These are phyloP conservation scores for Drosera spatulata DNA, from an alignment of 179 eudicot species.

Conservation along the genomic window DNA sequence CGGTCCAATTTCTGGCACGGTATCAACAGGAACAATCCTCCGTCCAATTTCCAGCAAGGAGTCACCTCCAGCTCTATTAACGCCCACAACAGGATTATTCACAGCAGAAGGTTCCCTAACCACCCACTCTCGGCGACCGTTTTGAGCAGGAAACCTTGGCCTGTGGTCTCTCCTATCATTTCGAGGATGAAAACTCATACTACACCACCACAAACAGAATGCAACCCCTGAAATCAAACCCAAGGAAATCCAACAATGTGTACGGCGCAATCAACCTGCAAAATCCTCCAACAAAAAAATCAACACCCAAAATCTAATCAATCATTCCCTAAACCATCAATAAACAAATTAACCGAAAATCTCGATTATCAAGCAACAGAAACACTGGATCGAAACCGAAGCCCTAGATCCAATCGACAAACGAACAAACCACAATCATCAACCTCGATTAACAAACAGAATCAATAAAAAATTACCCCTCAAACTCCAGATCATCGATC, in stretches of 20 bases:
- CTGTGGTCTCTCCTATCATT: slow-evolving; percentile 38
- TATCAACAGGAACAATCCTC: no score
- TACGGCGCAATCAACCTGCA: background rate
- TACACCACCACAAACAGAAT: background rate
- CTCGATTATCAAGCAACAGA: no score
- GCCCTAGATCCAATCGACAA: background rate
- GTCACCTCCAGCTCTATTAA: no score
- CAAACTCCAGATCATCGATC: no score
- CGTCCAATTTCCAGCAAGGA: no score
- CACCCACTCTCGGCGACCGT: slow-evolving; percentile 56
- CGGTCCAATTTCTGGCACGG: no score
- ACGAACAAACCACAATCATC: background rate
- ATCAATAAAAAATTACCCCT: background rate
- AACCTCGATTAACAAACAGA: background rate
- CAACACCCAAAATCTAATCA: background rate
- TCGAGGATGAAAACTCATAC: slow-evolving; percentile 61
- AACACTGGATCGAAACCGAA: background rate
- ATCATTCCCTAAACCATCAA: background rate
- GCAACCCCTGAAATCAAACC: background rate
- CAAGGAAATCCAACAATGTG: background rate
- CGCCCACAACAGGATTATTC: slow-evolving; percentile 5
- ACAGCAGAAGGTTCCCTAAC: slow-evolving; percentile 33
- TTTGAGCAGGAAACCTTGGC: slow-evolving; percentile 27
- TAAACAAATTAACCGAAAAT: background rate
- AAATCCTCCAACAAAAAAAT: background rate